Conservation (phyloP, 1,139 yeast species). For the Saccharomyces hybrid region DNA sequence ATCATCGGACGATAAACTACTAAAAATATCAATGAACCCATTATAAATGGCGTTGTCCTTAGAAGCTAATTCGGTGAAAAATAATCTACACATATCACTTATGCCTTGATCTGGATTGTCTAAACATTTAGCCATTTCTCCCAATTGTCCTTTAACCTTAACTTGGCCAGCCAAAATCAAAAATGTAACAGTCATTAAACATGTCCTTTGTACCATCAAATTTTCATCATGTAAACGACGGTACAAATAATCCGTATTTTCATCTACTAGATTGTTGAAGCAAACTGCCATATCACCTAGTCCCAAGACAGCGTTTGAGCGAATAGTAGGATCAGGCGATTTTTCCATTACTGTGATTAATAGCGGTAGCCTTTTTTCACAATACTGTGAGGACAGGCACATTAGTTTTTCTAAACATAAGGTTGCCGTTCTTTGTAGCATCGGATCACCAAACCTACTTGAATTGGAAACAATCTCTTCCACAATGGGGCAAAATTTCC, state of each 20-base stretch:
- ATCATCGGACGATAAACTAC: constrained; percentile 70
- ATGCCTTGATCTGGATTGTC: constrained; percentile 85
- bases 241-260: constrained; percentile 81
- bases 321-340: constrained; percentile 74
- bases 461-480: constrained; percentile 66
- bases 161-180: constrained; percentile 96
- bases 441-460: constrained; percentile 46
- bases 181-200: constrained; percentile 94
- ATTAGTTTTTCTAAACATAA: constrained; percentile 82
- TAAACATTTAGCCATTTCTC: constrained; percentile 95
- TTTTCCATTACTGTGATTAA: constrained; percentile 76
- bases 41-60: constrained; percentile 96
- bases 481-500: constrained; percentile 72
- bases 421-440: constrained; percentile 64
- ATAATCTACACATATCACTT: constrained; percentile 81
- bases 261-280: constrained; percentile 88
- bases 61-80: constrained; percentile 88
- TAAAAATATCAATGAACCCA: constrained; percentile 90
- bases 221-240: constrained; percentile 78
- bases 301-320: constrained; percentile 87
- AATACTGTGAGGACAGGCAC: constrained; percentile 88
- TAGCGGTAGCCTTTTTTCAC: constrained; percentile 71
- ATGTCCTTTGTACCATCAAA: constrained; percentile 88
- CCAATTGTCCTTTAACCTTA: constrained; percentile 91
- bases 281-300: constrained; percentile 96